A percentile compares a stretch with the other conserved stretches of the same genome.
These are phyloP conservation scores for Nakaseomyces kungkrabaensis DNA, from an alignment of 1,139 yeast species.

Conservation along the genomic window DNA sequence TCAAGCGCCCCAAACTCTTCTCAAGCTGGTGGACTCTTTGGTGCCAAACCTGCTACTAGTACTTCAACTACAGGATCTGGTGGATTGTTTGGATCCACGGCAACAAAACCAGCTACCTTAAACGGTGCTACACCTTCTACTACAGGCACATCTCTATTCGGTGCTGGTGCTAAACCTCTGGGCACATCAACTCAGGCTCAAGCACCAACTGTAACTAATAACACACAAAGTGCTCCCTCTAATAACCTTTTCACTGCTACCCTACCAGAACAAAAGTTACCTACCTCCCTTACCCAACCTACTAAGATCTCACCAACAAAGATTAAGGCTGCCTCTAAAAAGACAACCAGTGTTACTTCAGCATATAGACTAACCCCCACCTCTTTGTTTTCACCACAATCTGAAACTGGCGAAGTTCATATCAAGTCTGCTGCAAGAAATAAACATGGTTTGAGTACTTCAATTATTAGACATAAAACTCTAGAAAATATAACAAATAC, in stretches of 20 bases:
- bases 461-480: neutral
- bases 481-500: constrained; percentile 1
- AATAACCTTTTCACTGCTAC: neutral
- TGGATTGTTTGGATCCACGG: neutral
- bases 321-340: constrained; percentile 42
- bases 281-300: constrained; percentile 37
- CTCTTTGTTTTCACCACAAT: constrained; percentile 27
- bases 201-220: neutral
- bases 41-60: constrained; percentile 9
- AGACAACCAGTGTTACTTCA: constrained; percentile 47
- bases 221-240: constrained; percentile 6
- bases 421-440: neutral
- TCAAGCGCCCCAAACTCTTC: constrained; percentile 6
- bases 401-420: neutral
- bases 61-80: constrained; percentile 7
- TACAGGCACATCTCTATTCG: constrained; percentile 18
- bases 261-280: neutral
- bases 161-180: constrained; percentile 9
- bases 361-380: constrained; percentile 48
- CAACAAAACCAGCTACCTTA: neutral
- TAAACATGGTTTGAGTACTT: neutral
- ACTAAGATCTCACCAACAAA: constrained; percentile 36
- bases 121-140: constrained; percentile 8
- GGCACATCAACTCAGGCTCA: constrained; percentile 8
- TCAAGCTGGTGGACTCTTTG: constrained; percentile 20